These are phyloP conservation scores for Protomyces inouyei DNA, from an alignment of 1,139 yeast species.

Conservation along the genomic window DNA sequence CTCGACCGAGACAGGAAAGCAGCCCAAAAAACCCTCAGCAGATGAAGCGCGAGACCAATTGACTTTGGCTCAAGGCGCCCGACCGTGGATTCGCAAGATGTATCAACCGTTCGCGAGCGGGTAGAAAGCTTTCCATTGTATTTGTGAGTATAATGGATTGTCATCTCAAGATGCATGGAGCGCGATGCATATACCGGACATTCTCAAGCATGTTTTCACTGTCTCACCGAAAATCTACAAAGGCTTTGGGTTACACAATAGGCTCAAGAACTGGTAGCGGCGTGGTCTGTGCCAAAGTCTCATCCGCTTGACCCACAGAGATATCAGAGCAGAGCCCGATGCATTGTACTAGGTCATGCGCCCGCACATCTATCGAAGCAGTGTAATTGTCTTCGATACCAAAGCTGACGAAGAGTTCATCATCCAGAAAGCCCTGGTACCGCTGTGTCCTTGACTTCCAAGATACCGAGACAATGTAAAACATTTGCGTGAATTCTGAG, in stretches of 20 bases:
- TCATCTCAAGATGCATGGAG: too few relatives aligned
- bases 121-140: too few relatives aligned
- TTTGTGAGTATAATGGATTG: too few relatives aligned
- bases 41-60: background rate
- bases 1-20: background rate
- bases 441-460: constrained; percentile 4
- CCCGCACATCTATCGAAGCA: background rate
- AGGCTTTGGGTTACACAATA: too few relatives aligned
- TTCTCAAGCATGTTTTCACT: too few relatives aligned
- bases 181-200: too few relatives aligned
- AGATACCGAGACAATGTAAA: constrained; percentile 11
- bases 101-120: too few relatives aligned
- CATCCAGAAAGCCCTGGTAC: constrained; percentile 20
- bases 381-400: constrained; percentile 4
- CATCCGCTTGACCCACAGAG: background rate
- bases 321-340: background rate
- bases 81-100: too few relatives aligned
- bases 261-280: too few relatives aligned
- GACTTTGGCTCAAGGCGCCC: too few relatives aligned
- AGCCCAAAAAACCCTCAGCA: background rate
- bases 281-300: background rate
- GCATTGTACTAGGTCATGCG: background rate
- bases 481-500: constrained; percentile 10
- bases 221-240: too few relatives aligned
- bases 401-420: constrained; percentile 7